Evolutionary conservation across 768 basidiomycete genomes (phyloP).

Genomic region (Kockovaella imperatae): DNA sequence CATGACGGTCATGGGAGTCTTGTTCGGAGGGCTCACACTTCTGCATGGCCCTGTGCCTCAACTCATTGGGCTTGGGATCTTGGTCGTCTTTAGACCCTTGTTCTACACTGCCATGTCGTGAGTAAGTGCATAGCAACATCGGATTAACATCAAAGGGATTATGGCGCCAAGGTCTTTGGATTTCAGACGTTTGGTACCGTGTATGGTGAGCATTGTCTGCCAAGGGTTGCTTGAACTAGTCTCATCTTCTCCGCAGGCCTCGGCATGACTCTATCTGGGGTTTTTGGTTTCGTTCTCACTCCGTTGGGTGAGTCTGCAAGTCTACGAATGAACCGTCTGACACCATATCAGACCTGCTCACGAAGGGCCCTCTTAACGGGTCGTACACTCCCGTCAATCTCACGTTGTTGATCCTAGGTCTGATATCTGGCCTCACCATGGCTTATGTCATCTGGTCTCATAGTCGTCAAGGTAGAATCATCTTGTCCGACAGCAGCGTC

Average conservation of each 20-base stretch:
- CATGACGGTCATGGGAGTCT: conserved; percentile 33
- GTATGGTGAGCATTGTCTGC: conserved; percentile 15
- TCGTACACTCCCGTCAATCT: conserved; percentile 41
- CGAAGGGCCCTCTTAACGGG: conserved; percentile 40
- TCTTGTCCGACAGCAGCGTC: not conserved
- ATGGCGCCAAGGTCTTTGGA: conserved; percentile 29
- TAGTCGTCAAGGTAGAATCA: conserved; percentile 8
- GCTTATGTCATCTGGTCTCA: conserved; percentile 10
- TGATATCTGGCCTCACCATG: conserved; percentile 14
- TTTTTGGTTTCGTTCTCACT: conserved; percentile 43
- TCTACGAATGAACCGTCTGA: not conserved
- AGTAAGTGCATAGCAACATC: not conserved
- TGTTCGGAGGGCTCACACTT: conserved; percentile 40
- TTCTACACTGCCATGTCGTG: conserved; percentile 43
- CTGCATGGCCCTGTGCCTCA: conserved; percentile 24
- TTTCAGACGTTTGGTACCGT: conserved; percentile 46
- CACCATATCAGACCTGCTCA: conserved; percentile 24
- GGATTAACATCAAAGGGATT: conserved; percentile 7
- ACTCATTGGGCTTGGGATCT: conserved; percentile 38
- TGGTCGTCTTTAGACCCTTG: conserved; percentile 42
- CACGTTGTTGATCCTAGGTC: conserved; percentile 27
- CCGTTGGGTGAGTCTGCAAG: conserved; percentile 29
- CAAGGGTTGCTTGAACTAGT: too few relatives aligned
- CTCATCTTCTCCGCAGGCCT: conserved; percentile 27
- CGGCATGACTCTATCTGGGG: conserved; percentile 43